A percentile compares a stretch with the other conserved stretches of the same genome.
phyloP scores from a whole-genome alignment of 176 grass and related monocot species.

The Bromus sterilis region DNA sequence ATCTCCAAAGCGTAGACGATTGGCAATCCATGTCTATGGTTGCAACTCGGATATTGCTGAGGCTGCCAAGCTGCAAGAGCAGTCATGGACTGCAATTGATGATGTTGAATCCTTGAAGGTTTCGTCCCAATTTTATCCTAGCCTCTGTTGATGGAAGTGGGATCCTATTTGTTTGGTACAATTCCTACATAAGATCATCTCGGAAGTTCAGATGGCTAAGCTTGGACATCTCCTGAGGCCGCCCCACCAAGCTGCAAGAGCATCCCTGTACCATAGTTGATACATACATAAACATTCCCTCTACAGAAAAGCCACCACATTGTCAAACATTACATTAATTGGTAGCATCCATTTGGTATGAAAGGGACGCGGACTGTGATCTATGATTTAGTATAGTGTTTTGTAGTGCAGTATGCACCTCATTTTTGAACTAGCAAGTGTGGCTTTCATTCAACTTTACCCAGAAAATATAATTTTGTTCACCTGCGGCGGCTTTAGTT shows the following conservation, averaged over 20 bases:
- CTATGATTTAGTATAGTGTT: not conserved
- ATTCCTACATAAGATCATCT: constrained; percentile 30
- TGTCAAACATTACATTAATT: not conserved
- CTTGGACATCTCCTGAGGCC: constrained; percentile 1
- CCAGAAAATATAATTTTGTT: not conserved
- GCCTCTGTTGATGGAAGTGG: constrained; percentile 49
- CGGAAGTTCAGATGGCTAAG: constrained; percentile 20
- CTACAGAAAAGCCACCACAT: constrained; percentile 4
- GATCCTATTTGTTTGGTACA: constrained; percentile 25
- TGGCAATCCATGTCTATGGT: constrained; percentile 77
- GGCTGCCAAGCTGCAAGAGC: constrained; percentile 47
- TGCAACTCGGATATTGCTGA: constrained; percentile 59
- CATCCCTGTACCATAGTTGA: constrained; percentile 4
- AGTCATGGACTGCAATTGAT: constrained; percentile 56
- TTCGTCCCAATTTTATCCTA: constrained; percentile 72
- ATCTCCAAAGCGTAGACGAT: constrained; percentile 54
- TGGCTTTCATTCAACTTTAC: not conserved
- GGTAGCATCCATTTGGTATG: not conserved
- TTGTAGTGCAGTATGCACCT: not conserved
- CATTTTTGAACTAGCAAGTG: not conserved
- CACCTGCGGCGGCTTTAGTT: not conserved
- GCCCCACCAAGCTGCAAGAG: constrained; percentile 25
- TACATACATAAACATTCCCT: constrained; percentile 26
- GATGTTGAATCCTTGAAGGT: constrained; percentile 58
- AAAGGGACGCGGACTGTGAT: not conserved